These are phyloP conservation scores for Crithidia acanthocephali DNA, from an alignment of 208 protist species.

Conservation along the genomic window DNA sequence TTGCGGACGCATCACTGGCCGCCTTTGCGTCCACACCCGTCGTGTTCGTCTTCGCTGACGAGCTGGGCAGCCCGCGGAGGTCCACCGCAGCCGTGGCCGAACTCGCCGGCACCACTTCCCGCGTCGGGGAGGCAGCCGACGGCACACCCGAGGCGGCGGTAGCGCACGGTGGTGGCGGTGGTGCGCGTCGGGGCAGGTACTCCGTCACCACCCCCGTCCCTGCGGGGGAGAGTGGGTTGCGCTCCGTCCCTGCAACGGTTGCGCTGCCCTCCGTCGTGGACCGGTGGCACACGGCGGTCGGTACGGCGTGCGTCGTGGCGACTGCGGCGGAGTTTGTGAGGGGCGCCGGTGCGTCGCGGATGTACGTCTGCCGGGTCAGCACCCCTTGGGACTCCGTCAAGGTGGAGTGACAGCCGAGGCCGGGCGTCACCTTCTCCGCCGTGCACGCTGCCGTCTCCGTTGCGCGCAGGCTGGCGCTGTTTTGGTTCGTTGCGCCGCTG, in stretches of 20 bases:
- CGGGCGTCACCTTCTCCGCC: background rate
- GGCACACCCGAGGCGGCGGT: background rate
- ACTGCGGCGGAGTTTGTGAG: background rate
- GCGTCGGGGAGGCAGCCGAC: background rate
- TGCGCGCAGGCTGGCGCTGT: background rate
- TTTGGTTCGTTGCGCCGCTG: background rate
- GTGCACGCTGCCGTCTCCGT: background rate
- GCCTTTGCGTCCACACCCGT: background rate
- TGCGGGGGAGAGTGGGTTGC: background rate
- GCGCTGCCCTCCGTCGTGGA: background rate
- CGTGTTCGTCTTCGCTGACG: background rate
- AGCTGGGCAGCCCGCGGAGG: background rate
- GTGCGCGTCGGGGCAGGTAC: background rate
- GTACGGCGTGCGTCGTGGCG: background rate
- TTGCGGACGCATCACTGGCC: background rate
- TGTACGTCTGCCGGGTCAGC: slow-evolving; percentile 17
- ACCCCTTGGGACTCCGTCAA: slow-evolving; percentile 18
- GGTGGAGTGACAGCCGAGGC: slow-evolving; percentile 12
- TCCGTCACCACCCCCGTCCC: background rate
- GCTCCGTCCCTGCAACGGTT: background rate
- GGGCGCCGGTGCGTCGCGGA: background rate
- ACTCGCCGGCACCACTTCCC: background rate
- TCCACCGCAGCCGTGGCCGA: background rate
- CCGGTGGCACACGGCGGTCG: background rate
- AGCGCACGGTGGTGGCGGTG: background rate